Percentiles rank a stretch among this genome's conserved stretches.
Conservation (phyloP, 2,329 filamentous ascomycete genomes). For the Cadophora sp. region DNA sequence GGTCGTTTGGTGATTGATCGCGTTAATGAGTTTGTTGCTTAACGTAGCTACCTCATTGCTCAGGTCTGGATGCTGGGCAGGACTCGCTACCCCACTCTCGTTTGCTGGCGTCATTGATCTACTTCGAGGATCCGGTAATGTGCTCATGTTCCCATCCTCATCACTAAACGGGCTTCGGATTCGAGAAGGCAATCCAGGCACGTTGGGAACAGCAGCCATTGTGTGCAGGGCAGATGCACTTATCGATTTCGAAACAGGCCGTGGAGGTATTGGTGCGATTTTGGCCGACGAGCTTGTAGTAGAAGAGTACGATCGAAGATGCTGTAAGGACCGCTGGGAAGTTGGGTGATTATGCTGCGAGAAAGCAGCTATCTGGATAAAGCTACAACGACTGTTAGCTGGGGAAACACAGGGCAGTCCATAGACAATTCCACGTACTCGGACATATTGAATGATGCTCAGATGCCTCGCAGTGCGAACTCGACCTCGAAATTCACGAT, state of each 20-base stretch:
- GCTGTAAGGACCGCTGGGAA: conserved; percentile 52
- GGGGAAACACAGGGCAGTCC: background rate
- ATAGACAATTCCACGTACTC: conserved; percentile 25
- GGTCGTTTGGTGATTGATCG: conserved; percentile 94
- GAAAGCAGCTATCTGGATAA: conserved; percentile 60
- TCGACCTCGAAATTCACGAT: conserved; percentile 15
- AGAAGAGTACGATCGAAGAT: conserved; percentile 61
- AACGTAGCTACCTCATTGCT: conserved; percentile 83
- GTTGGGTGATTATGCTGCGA: conserved; percentile 54
- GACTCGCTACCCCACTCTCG: conserved; percentile 45
- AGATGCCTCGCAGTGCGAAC: background rate
- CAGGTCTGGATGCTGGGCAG: conserved; percentile 60
- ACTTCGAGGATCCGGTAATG: conserved; percentile 69
- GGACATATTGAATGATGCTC: conserved; percentile 25
- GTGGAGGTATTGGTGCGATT: conserved; percentile 44
- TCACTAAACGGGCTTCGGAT: conserved; percentile 51
- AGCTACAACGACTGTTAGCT: conserved; percentile 48
- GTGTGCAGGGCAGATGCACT: conserved; percentile 49
- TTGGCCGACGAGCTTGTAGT: conserved; percentile 53
- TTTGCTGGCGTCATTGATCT: conserved; percentile 56
- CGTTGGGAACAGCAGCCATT: conserved; percentile 46
- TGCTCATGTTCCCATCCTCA: conserved; percentile 69
- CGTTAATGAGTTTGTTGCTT: conserved; percentile 95
- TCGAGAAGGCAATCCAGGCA: conserved; percentile 36
- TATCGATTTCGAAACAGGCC: conserved; percentile 46